These are phyloP conservation scores for Neofusicoccum umdonicola DNA, from an alignment of 2,329 filamentous ascomycete genomes.

Conservation along the genomic window DNA sequence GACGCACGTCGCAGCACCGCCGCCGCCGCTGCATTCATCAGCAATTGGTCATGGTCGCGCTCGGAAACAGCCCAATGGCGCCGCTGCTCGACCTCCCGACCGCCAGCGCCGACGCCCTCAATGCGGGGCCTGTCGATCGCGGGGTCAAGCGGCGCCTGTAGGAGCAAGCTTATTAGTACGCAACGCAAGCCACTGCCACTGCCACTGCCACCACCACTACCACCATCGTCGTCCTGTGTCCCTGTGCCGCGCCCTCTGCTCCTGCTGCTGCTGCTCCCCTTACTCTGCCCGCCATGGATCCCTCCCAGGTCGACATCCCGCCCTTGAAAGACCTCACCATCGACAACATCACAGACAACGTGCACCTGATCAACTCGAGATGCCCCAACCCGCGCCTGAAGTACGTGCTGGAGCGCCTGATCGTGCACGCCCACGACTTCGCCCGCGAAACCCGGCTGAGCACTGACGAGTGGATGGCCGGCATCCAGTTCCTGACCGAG, in stretches of 20 bases:
- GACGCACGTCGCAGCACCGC: no score
- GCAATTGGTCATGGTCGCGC: background rate
- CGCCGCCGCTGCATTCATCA: slow-evolving; percentile 1
- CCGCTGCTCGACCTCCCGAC: background rate
- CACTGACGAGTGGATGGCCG: slow-evolving; percentile 75
- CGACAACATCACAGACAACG: slow-evolving; percentile 78
- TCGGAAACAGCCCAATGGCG: background rate
- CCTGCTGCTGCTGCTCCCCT: background rate
- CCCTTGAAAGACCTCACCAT: slow-evolving; percentile 69
- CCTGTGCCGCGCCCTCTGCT: no score
- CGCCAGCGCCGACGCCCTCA: background rate
- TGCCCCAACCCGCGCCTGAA: slow-evolving; percentile 63
- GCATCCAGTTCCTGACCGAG: slow-evolving; percentile 67
- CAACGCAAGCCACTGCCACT: no score
- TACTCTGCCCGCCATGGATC: slow-evolving; percentile 37
- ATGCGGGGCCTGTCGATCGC: slow-evolving; percentile 15
- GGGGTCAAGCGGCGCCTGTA: slow-evolving; percentile 14
- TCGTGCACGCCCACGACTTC: slow-evolving; percentile 78
- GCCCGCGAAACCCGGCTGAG: slow-evolving; percentile 74
- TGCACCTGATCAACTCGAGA: slow-evolving; percentile 71
- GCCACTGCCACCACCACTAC: no score
- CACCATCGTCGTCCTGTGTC: no score
- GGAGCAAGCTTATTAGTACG: background rate
- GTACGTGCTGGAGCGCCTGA: slow-evolving; percentile 70
- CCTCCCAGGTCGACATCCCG: slow-evolving; percentile 46